phyloP scores from a whole-genome alignment of 306 rosid genomes.

The Senna siamea region DNA sequence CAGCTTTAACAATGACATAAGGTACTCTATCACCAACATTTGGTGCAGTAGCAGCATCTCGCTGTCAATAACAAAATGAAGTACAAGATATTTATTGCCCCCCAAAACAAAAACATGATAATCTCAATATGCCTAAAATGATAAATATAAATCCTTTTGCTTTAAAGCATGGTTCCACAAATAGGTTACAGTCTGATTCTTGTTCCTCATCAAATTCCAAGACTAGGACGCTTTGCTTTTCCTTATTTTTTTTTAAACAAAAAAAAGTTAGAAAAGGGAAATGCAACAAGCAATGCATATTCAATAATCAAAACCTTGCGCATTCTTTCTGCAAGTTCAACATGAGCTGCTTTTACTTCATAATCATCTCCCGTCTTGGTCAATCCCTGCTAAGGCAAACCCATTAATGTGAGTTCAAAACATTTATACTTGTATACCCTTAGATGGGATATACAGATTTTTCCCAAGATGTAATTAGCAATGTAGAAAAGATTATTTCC shows the following conservation, averaged over 20 bases:
- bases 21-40: slow-evolving; percentile 99
- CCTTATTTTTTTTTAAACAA: background rate
- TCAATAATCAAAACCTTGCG: slow-evolving; percentile 74
- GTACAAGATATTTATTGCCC: slow-evolving; percentile 24
- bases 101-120: slow-evolving; percentile 15
- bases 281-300: slow-evolving; percentile 15
- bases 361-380: slow-evolving; percentile 98
- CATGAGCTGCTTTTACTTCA: slow-evolving; percentile 96
- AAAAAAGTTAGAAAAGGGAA: slow-evolving; percentile 3
- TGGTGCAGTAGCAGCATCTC: slow-evolving; percentile 99
- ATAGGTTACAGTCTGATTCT: slow-evolving; percentile 9
- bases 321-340: slow-evolving; percentile 99
- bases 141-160: slow-evolving; percentile 9
- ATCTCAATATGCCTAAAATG: slow-evolving; percentile 22
- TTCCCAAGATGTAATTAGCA: slow-evolving; percentile 27
- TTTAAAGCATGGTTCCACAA: slow-evolving; percentile 27
- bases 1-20: slow-evolving; percentile 88
- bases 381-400: slow-evolving; percentile 68
- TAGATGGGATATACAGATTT: slow-evolving; percentile 26
- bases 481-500: slow-evolving; percentile 6
- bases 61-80: slow-evolving; percentile 53
- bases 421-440: slow-evolving; percentile 18
- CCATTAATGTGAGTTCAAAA: slow-evolving; percentile 17
- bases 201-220: slow-evolving; percentile 4
- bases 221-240: background rate